phyloP scores from a whole-genome alignment of 768 basidiomycete species.

The Tricholomella constricta region DNA sequence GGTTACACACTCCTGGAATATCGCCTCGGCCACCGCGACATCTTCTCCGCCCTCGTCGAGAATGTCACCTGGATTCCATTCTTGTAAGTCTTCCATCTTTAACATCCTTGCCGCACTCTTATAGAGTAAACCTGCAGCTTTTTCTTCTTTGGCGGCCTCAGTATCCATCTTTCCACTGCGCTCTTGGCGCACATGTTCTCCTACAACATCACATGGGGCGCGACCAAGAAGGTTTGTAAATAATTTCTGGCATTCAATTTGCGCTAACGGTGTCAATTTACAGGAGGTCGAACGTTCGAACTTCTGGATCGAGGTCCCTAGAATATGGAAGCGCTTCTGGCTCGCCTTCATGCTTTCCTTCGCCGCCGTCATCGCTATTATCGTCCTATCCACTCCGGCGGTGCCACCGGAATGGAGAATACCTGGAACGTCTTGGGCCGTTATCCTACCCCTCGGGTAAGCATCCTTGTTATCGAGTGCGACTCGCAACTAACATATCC shows the following conservation, averaged over 20 bases:
- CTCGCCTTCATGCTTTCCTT: slow-evolving; percentile 58
- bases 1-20: slow-evolving; percentile 72
- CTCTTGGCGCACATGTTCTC: slow-evolving; percentile 73
- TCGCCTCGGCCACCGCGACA: slow-evolving; percentile 57
- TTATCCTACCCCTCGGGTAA: slow-evolving; percentile 72
- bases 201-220: slow-evolving; percentile 78
- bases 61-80: slow-evolving; percentile 70
- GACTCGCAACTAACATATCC: slow-evolving; percentile 9
- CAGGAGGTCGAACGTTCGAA: slow-evolving; percentile 88
- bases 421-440: slow-evolving; percentile 64
- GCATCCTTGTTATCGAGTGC: slow-evolving; percentile 26
- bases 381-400: slow-evolving; percentile 53
- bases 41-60: slow-evolving; percentile 54
- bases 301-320: slow-evolving; percentile 89
- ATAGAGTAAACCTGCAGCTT: slow-evolving; percentile 44
- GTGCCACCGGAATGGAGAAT: slow-evolving; percentile 71
- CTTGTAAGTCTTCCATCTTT: slow-evolving; percentile 54
- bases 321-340: slow-evolving; percentile 81
- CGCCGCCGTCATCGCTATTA: slow-evolving; percentile 50
- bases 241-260: neutral
- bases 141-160: slow-evolving; percentile 79
- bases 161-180: slow-evolving; percentile 66
- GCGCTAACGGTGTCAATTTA: neutral
- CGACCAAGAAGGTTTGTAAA: slow-evolving; percentile 62
- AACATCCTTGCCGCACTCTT: slow-evolving; percentile 10